Evolutionary conservation across 1,284 basidiomycete species (phyloP).

Genomic region (Melampsora americana): DNA sequence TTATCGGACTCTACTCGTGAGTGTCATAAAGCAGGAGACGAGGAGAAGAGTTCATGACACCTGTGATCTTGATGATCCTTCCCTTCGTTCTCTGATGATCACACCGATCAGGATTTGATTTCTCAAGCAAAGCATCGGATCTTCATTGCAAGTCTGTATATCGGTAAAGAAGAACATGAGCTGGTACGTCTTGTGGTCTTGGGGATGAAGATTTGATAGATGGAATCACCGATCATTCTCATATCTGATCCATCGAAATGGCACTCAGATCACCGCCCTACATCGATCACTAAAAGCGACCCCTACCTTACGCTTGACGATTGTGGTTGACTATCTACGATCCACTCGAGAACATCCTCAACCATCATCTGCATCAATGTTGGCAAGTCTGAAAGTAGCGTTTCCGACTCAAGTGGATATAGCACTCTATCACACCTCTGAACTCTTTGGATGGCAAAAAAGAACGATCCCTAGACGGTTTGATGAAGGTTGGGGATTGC

Average conservation of each 20-base stretch:
- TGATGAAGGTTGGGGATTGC: conserved; percentile 97
- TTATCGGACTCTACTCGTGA: conserved; percentile 55
- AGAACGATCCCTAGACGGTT: conserved; percentile 81
- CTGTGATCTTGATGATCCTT: neutral
- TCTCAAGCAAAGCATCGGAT: conserved; percentile 68
- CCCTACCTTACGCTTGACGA: conserved; percentile 65
- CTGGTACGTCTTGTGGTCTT: conserved; percentile 59
- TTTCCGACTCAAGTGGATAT: conserved; percentile 74
- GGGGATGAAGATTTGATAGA: no score
- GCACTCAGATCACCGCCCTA: conserved; percentile 65
- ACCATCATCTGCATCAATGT: conserved; percentile 63
- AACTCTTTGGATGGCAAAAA: conserved; percentile 70
- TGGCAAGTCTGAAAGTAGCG: conserved; percentile 68
- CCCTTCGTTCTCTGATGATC: neutral
- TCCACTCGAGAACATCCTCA: conserved; percentile 68
- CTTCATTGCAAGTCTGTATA: conserved; percentile 80
- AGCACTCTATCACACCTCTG: conserved; percentile 75
- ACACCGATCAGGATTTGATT: conserved; percentile 65
- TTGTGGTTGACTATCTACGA: conserved; percentile 84
- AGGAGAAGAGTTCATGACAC: no score
- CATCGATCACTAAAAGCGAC: conserved; percentile 63
- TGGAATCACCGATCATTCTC: no score
- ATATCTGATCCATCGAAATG: neutral
- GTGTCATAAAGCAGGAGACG: no score
- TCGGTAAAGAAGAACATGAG: conserved; percentile 67